Evolutionary conservation across 129 eudicot genomes (phyloP).

Genomic region (Oenanthe sinensis): DNA sequence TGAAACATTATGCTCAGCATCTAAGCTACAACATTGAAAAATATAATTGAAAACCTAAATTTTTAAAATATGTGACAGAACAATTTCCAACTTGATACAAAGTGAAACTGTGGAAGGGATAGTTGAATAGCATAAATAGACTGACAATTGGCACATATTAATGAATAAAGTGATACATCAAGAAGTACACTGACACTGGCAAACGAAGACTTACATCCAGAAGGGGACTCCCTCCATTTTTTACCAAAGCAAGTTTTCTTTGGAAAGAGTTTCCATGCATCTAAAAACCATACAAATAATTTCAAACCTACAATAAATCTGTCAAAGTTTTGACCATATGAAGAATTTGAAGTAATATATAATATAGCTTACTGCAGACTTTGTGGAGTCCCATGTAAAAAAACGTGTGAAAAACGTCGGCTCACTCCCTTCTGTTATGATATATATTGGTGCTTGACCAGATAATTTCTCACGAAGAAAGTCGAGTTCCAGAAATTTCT

Average conservation of each 20-base stretch:
- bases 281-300: constrained; percentile 32
- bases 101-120: not conserved
- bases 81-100: not conserved
- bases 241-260: constrained; percentile 59
- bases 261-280: constrained; percentile 91
- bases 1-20: not conserved
- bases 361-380: constrained; percentile 46
- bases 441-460: constrained; percentile 50
- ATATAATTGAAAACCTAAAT: not conserved
- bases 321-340: not conserved
- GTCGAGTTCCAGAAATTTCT: constrained; percentile 53
- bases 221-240: constrained; percentile 52
- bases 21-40: not conserved
- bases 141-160: not conserved
- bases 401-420: constrained; percentile 89
- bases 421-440: constrained; percentile 70
- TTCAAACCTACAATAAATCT: not conserved
- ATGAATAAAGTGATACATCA: not conserved
- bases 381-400: constrained; percentile 72
- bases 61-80: not conserved
- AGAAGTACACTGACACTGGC: not conserved
- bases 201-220: constrained; percentile 47
- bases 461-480: constrained; percentile 57
- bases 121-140: not conserved
- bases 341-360: not conserved